phyloP scores from a whole-genome alignment of 768 basidiomycete species.

The Ephemerocybe angulata region DNA sequence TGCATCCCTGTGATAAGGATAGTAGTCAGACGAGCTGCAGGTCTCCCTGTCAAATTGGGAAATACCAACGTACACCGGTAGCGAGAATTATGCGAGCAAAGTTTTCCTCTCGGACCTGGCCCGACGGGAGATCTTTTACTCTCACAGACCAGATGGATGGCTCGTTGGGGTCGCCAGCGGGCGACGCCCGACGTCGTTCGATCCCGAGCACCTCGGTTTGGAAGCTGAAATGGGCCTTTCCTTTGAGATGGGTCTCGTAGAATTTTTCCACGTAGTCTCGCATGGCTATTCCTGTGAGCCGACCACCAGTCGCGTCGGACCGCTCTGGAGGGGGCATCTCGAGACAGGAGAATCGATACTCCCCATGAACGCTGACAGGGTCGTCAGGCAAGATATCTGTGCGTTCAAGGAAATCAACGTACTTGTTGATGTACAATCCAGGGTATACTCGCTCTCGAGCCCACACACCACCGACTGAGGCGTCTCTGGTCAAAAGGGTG shows the following conservation, averaged over 20 bases:
- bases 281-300: conserved; percentile 46
- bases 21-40: not conserved
- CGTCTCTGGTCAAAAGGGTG: conserved; percentile 45
- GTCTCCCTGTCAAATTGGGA: not conserved
- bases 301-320: conserved; percentile 27
- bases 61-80: conserved; percentile 39
- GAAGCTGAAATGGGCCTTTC: conserved; percentile 38
- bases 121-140: conserved; percentile 27
- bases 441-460: conserved; percentile 44
- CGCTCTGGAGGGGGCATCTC: conserved; percentile 35
- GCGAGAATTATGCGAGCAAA: conserved; percentile 54
- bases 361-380: conserved; percentile 46
- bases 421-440: conserved; percentile 51
- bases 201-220: conserved; percentile 46
- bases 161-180: conserved; percentile 14
- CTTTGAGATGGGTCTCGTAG: conserved; percentile 33
- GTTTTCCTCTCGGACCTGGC: conserved; percentile 15
- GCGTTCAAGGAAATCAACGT: too few relatives aligned
- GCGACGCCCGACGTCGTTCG: conserved; percentile 19
- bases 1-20: conserved; percentile 45
- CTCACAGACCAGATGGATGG: conserved; percentile 44
- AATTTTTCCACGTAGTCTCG: conserved; percentile 45
- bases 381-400: too few relatives aligned
- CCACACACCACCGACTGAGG: conserved; percentile 50
- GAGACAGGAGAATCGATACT: conserved; percentile 48